Base-by-base conservation (phyloP, 2,329 filamentous ascomycete species). In the Aspergillus sp. region DNA sequence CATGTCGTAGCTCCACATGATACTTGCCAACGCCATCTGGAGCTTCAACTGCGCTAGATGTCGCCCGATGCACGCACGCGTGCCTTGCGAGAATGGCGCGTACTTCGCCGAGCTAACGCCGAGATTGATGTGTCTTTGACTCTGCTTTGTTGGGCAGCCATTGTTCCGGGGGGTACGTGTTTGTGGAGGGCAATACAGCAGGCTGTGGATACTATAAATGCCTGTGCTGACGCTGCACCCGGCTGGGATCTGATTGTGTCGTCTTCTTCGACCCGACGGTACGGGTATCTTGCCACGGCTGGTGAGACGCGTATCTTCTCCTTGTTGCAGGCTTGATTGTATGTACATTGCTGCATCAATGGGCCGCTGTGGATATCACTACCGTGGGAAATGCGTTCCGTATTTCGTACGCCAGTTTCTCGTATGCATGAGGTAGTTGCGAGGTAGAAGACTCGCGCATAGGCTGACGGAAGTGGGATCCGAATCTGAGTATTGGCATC, bases 131-230 rank as follows among this genome's bases (percentile, higher is more conserved):
- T 38, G 32, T 23, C 32, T 10, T 13, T 6, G 13, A 19, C 3
- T 41, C 51, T 11, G 6, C 19, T 8, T 78, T 75, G 11, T 81
- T 81, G 0, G 67, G 68, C 4, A 88, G 71, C 86, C 87, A 89
- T 19, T 86, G 81, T 77, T 88, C 86, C 0, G 87, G 87, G 2
- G 77, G 70, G 69, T 84, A 89, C 1, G 76, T 70, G 66, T 82
- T 87, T 0, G 82, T 13, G 79, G 73, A 1, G 83, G 78, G 72
- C 81, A 88, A 77, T 88, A 87, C 2, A 69, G 70, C 2, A 81
- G 38, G 25, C 61, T 64, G 42, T 63, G 61, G 27, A 66, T 56
- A 25, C 47, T 56, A 58, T 64, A 65, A 36, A 61, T 49, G 8
- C 57, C 54, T 8, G 60, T 61, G 5, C 59, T 61, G 15, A 64